Evolutionary conservation across 495 filamentous ascomycete genomes (phyloP).

Genomic region (Sabuloglossum arenarium): DNA sequence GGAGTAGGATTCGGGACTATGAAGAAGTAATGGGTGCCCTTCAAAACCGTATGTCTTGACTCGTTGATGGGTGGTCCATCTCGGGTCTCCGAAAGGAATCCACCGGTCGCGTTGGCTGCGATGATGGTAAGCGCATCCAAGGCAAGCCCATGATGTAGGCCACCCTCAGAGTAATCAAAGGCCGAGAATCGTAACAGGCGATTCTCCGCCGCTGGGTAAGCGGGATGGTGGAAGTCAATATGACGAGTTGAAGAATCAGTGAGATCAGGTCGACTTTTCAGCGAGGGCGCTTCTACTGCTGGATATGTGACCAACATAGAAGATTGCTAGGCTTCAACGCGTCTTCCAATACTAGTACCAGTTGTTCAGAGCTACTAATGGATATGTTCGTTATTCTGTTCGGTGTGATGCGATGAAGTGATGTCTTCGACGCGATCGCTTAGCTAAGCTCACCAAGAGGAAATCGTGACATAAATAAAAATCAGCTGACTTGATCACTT

Average conservation of each 20-base stretch:
- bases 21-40: background rate
- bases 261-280: background rate
- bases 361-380: background rate
- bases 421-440: background rate
- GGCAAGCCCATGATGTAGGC: background rate
- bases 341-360: background rate
- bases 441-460: background rate
- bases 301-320: background rate
- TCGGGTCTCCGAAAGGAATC: background rate
- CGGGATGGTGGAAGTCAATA: background rate
- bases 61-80: background rate
- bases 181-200: background rate
- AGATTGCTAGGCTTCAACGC: background rate
- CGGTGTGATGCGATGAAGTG: background rate
- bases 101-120: background rate
- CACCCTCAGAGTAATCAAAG: background rate
- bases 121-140: background rate
- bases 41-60: background rate
- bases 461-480: background rate
- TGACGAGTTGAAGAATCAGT: background rate
- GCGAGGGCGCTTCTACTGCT: background rate
- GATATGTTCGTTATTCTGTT: background rate
- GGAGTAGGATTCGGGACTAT: background rate
- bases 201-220: background rate
- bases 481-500: no score